A percentile compares a stretch with the other conserved stretches of the same genome.
phyloP scores from a whole-genome alignment of 2,329 filamentous ascomycete species.

The Diaporthe humulicola region DNA sequence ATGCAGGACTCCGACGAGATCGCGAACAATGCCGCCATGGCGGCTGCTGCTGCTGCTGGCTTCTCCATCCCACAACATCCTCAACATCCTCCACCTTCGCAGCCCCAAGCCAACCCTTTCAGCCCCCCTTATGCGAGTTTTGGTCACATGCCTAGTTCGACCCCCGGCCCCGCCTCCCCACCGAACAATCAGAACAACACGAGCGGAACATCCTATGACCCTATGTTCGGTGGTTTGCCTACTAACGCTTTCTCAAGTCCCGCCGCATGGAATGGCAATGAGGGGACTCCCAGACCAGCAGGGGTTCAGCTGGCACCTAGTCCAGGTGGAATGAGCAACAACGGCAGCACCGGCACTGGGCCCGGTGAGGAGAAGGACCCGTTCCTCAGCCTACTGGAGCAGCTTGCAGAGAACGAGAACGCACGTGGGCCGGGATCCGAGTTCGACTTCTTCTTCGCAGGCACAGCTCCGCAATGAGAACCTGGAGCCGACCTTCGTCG shows the following conservation, averaged over 20 bases:
- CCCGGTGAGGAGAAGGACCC: slow-evolving; percentile 80
- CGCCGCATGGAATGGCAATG: slow-evolving; percentile 63
- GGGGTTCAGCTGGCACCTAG: slow-evolving; percentile 50
- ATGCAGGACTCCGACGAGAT: slow-evolving; percentile 53
- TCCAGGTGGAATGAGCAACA: slow-evolving; percentile 63
- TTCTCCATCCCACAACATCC: slow-evolving; percentile 50
- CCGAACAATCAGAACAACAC: slow-evolving; percentile 49
- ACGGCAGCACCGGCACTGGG: slow-evolving; percentile 59
- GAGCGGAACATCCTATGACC: slow-evolving; percentile 61
- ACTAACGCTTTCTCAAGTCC: slow-evolving; percentile 67
- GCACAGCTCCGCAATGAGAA: slow-evolving; percentile 40
- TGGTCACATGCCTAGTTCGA: slow-evolving; percentile 49
- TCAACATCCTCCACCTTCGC: slow-evolving; percentile 41
- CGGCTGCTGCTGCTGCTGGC: slow-evolving; percentile 53
- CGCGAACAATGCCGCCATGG: slow-evolving; percentile 51
- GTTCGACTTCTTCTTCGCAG: slow-evolving; percentile 80
- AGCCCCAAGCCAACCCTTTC: slow-evolving; percentile 52
- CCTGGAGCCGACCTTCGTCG: too few relatives aligned
- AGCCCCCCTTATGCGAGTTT: slow-evolving; percentile 54
- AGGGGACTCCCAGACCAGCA: slow-evolving; percentile 39
- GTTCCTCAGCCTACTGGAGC: slow-evolving; percentile 83
- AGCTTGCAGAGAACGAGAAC: slow-evolving; percentile 85
- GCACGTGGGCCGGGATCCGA: slow-evolving; percentile 77
- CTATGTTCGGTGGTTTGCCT: slow-evolving; percentile 70
- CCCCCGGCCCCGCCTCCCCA: slow-evolving; percentile 46